Evolutionary conservation across 139 green algal species (phyloP), one percentile per base, ranked within the genome.

Genomic region (Haematococcus lacustris): DNA sequence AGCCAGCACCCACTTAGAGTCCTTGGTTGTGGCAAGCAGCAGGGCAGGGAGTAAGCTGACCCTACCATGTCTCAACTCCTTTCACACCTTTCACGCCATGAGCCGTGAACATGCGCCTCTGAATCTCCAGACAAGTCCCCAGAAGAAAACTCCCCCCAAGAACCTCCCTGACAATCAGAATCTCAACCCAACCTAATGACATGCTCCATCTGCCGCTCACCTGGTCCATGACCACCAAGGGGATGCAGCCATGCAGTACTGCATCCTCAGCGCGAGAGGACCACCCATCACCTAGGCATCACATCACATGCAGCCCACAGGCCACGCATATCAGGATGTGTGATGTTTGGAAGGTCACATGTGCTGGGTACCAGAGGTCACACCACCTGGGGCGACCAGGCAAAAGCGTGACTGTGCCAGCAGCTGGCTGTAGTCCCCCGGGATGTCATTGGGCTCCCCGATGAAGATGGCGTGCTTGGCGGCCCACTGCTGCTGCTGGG

Each of bases 211-310:
- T 7, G 30, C 3, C 32, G n/a, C 59, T 17, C 59, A 66, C 59
- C 21, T 72, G 7, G 64, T 77, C 73, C 73, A 78, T 78, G 53
- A 78, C 63, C 26, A 78, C 66, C 4, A 92, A 80, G 3, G 87
- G 87, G 66, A 92, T 80, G 80, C 87, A 92, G 50, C 87, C 87
- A 57, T 92, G 85, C 63, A 90, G 74, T 0, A 89, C 77, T 0
- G 85, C 81, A 51, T 92, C 87, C 35, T 87, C 87, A 37, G 84
- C 85, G 0, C 83, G 61, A 1, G 71, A 63, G 0, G 47, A 71
- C 66, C 75, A 91, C n/a, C 87, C 87, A 38, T 92, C 83, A 26
- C 81, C 81, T 62, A 73, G 38, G 33, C 3, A 3, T 28, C 51
- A 62, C 51, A 62, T 53, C 43, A 53, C 43, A 9, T 53, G 43